These are phyloP conservation scores for Eucalyptus globulus DNA, from an alignment of 345 rosid genomes.

Conservation along the genomic window DNA sequence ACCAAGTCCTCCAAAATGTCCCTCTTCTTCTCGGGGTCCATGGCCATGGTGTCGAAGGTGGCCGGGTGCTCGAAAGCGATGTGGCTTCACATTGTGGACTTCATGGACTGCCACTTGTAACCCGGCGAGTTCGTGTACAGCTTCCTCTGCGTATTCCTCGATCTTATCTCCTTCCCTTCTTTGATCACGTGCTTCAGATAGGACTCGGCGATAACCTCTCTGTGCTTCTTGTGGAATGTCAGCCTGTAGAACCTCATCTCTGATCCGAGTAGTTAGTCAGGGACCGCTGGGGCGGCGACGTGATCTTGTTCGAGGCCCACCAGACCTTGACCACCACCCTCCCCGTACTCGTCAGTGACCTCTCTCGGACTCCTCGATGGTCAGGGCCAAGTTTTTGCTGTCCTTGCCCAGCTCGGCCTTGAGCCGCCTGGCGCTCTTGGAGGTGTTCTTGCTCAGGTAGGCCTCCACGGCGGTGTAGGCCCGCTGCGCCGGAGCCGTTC, in stretches of 20 bases:
- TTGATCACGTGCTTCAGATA: conserved; percentile 35
- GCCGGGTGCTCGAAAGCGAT: conserved; percentile 50
- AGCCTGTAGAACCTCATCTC: conserved; percentile 38
- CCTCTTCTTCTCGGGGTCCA: conserved; percentile 40
- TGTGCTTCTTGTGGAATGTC: conserved; percentile 29
- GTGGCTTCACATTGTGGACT: conserved; percentile 46
- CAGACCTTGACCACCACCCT: conserved; percentile 23
- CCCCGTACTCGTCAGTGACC: conserved; percentile 30
- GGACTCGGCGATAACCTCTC: conserved; percentile 28
- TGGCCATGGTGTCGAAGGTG: conserved; percentile 36
- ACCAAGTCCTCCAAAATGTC: conserved; percentile 41
- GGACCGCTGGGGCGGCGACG: not conserved
- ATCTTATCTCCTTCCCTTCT: conserved; percentile 41
- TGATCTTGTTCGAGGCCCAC: conserved; percentile 33
- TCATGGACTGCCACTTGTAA: conserved; percentile 29
- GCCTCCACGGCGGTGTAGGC: conserved; percentile 44
- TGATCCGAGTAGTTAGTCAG: conserved; percentile 25
- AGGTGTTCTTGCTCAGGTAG: conserved; percentile 29
- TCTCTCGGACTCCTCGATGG: conserved; percentile 43
- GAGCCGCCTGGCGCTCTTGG: conserved; percentile 27
- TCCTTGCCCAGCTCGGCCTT: conserved; percentile 37
- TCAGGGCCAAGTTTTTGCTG: conserved; percentile 20
- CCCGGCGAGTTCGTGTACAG: conserved; percentile 50
- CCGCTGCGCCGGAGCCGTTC: conserved; percentile 34
- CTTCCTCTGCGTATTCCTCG: conserved; percentile 44